Conservation (phyloP, 495 filamentous ascomycete species). For the Podospora didyma region DNA sequence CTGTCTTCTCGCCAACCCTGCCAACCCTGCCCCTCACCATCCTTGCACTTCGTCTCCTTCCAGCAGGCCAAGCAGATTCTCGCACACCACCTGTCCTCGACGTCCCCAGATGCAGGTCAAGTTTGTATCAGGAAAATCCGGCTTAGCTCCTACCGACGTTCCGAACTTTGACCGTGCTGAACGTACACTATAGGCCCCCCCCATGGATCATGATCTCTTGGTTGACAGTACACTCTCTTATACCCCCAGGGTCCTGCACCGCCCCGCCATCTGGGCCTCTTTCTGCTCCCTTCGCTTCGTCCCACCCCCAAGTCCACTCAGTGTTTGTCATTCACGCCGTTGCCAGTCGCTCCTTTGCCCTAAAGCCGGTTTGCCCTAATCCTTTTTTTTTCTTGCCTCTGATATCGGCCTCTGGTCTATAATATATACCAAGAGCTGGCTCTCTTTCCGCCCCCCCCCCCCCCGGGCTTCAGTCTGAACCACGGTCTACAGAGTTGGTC, state of each 20-base stretch:
- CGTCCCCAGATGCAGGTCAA: constrained; percentile 43
- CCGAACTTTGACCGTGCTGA: constrained; percentile 45
- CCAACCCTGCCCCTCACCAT: constrained; percentile 16
- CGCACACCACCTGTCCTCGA: constrained; percentile 42
- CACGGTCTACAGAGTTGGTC: constrained; percentile 38
- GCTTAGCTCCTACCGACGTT: constrained; percentile 50
- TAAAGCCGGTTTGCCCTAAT: constrained; percentile 18
- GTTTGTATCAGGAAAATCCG: constrained; percentile 48
- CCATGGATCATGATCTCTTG: constrained; percentile 33
- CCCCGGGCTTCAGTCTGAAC: constrained; percentile 38
- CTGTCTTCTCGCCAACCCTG: background rate
- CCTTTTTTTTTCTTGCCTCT: constrained; percentile 14
- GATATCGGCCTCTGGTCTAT: constrained; percentile 47
- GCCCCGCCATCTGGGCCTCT: constrained; percentile 35
- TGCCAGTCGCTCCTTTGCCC: constrained; percentile 44
- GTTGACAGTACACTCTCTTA: constrained; percentile 35
- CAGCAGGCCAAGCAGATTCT: constrained; percentile 40
- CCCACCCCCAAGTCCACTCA: constrained; percentile 31
- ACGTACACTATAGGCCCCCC: constrained; percentile 32
- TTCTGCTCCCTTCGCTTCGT: constrained; percentile 34
- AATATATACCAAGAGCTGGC: constrained; percentile 50
- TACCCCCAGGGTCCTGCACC: constrained; percentile 45
- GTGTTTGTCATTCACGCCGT: constrained; percentile 33
- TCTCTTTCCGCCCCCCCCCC: constrained; percentile 34
- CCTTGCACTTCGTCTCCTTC: constrained; percentile 37